Conservation (phyloP, 1,139 yeast species). For the Blastobotrys serpentis region DNA sequence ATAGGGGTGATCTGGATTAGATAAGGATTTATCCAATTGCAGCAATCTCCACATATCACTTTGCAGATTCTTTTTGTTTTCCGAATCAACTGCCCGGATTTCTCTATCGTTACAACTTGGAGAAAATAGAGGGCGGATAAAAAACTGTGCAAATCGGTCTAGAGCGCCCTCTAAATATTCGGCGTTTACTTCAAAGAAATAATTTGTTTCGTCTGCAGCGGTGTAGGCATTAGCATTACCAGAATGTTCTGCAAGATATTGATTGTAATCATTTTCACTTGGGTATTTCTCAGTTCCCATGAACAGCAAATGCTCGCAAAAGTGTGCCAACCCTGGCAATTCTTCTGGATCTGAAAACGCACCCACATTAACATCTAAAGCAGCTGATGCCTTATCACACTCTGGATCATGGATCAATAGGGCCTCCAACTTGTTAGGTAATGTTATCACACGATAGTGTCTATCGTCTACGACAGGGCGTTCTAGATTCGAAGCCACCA, state of each 20-base stretch:
- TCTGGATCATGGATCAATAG: slow-evolving; percentile 76
- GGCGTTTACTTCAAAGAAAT: slow-evolving; percentile 79
- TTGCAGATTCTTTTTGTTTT: slow-evolving; percentile 90
- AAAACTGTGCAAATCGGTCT: slow-evolving; percentile 91
- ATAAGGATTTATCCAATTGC: slow-evolving; percentile 74
- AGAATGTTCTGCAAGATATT: slow-evolving; percentile 69
- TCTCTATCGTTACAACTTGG: slow-evolving; percentile 86
- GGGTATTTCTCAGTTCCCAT: slow-evolving; percentile 98
- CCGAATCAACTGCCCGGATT: slow-evolving; percentile 92
- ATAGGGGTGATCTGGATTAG: slow-evolving; percentile 71
- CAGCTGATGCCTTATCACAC: slow-evolving; percentile 92
- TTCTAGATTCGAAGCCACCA: slow-evolving; percentile 28
- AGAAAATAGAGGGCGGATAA: slow-evolving; percentile 79
- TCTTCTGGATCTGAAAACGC: slow-evolving; percentile 75
- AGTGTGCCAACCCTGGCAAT: slow-evolving; percentile 89
- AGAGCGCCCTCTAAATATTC: slow-evolving; percentile 80
- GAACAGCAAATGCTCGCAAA: slow-evolving; percentile 90
- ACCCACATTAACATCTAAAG: slow-evolving; percentile 89
- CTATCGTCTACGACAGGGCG: slow-evolving; percentile 60
- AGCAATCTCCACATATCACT: slow-evolving; percentile 85
- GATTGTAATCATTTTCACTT: slow-evolving; percentile 80
- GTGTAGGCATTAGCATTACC: slow-evolving; percentile 82
- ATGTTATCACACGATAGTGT: slow-evolving; percentile 61
- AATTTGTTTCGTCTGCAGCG: slow-evolving; percentile 84
- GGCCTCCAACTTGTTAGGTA: slow-evolving; percentile 69